phyloP scores from a whole-genome alignment of 2,329 filamentous ascomycete species.

The Aspergillus awamori region DNA sequence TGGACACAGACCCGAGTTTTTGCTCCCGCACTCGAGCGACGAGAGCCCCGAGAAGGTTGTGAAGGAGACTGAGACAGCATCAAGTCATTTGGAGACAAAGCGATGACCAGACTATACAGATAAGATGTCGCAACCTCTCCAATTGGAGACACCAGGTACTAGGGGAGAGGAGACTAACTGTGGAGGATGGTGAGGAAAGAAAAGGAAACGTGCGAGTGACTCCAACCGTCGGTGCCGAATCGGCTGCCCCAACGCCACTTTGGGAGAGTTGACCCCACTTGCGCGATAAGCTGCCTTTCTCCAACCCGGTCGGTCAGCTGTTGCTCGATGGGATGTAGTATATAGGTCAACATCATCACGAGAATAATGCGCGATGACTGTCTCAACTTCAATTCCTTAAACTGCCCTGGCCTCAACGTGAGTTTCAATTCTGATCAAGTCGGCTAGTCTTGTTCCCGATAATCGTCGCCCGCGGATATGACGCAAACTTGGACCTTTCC shows the following conservation, averaged over 20 bases:
- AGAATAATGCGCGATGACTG: too few relatives aligned
- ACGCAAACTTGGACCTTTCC: conserved; percentile 36
- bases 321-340: neutral
- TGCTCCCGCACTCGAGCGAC: conserved; percentile 30
- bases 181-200: conserved; percentile 9
- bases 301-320: neutral
- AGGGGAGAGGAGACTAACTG: conserved; percentile 6
- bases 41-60: conserved; percentile 26
- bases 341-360: neutral
- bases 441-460: neutral
- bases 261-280: conserved; percentile 1
- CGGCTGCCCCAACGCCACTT: conserved; percentile 11
- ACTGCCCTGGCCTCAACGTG: too few relatives aligned
- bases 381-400: too few relatives aligned
- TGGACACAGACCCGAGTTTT: conserved; percentile 38
- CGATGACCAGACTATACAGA: neutral
- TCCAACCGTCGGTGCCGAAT: conserved; percentile 7
- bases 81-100: conserved; percentile 27
- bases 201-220: conserved; percentile 6
- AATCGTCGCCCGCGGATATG: conserved; percentile 9
- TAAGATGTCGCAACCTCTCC: conserved; percentile 15
- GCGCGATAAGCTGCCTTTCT: conserved; percentile 11
- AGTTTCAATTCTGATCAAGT: neutral
- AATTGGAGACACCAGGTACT: conserved; percentile 25
- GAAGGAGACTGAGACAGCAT: conserved; percentile 37